These are phyloP conservation scores for Pterulicium gracile DNA, from an alignment of 1,284 basidiomycete genomes.

Conservation along the genomic window DNA sequence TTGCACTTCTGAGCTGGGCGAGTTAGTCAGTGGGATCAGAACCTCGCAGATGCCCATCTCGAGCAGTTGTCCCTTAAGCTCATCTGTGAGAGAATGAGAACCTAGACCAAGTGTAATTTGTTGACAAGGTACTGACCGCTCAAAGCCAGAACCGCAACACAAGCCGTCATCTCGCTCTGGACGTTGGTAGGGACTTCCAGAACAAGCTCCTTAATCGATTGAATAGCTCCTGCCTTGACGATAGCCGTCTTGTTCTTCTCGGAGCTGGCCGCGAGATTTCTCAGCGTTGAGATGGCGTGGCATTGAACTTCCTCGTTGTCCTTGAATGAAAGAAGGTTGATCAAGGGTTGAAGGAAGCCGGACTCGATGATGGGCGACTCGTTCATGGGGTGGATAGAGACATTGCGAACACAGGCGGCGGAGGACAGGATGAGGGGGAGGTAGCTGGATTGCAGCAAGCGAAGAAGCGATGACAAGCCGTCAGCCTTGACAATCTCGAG, in stretches of 20 bases:
- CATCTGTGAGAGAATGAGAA: constrained; percentile 45
- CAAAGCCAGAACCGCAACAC: constrained; percentile 88
- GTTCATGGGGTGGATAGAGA: constrained; percentile 97
- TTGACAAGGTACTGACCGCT: constrained; percentile 60
- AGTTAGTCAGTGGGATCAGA: constrained; percentile 93
- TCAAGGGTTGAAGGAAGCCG: constrained; percentile 92
- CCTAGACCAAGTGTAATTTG: too few relatives aligned
- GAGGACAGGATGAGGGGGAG: constrained; percentile 98
- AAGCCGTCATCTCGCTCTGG: constrained; percentile 99
- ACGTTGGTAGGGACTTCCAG: constrained; percentile 93
- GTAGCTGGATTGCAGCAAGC: constrained; percentile 94
- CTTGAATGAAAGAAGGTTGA: constrained; percentile 93
- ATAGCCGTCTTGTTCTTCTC: constrained; percentile 99
- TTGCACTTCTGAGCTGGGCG: constrained; percentile 94
- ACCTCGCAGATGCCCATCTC: constrained; percentile 99
- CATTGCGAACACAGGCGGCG: constrained; percentile 97
- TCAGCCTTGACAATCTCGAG: constrained; percentile 97
- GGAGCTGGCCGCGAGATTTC: constrained; percentile 93
- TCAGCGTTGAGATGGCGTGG: constrained; percentile 97
- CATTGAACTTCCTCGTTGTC: constrained; percentile 99
- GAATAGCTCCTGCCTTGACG: constrained; percentile 96
- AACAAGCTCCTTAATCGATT: constrained; percentile 95
- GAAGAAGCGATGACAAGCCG: constrained; percentile 86
- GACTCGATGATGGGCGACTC: constrained; percentile 99
- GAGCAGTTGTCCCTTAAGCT: constrained; percentile 88